Evolutionary conservation across 2,329 filamentous ascomycete genomes (phyloP), one percentile per base, ranked within the genome.

Genomic region (Colletotrichum lentis): DNA sequence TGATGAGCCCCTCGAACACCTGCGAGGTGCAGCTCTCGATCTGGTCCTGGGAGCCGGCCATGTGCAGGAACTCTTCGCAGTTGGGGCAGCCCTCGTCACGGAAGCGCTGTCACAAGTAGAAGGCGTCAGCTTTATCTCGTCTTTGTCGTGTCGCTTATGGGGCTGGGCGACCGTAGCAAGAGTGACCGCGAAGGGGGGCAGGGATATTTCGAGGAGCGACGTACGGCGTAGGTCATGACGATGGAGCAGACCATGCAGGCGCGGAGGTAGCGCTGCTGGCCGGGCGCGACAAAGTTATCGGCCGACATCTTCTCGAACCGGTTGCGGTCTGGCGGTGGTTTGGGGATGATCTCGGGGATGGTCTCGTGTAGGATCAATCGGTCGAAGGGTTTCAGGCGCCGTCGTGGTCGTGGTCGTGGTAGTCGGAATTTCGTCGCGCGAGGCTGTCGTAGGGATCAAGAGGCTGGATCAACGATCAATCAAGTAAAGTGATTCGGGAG

Each of bases 231-330:
- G 69, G 92, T 90, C 84, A 95, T 93, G 72, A 98, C 93, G 77
- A 98, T 91, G 62, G 93, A 95, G 88, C 96, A 99, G 73, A 98
- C 93, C 94, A 99, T 97, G 85, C 96, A 99, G 76, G 96, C 96
- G 80, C 96, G 94, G 73, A 97, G 87, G 78, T 92, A 90, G 80
- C 94, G 92, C 82, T 91, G 89, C 80, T 96, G 92, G 77, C 84
- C 86, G 7, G 91, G 86, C 18, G 91, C 82, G 70, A 94, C 90
- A 78, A 88, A 94, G 78, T 89, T 91, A 66, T 83, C 77, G 18
- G 74, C 64, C 14, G 80, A 80, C 82, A 84, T 84, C 64, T 64
- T 72, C 46, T 63, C 57, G 27, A 2, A 37, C 3, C 49, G 50
- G 10, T n/a, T 54, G 31, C 31, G 31, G 8, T 35, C 31, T 35